Evolutionary conservation across 768 basidiomycete genomes (phyloP).

Genomic region (Pleurotus platypus): DNA sequence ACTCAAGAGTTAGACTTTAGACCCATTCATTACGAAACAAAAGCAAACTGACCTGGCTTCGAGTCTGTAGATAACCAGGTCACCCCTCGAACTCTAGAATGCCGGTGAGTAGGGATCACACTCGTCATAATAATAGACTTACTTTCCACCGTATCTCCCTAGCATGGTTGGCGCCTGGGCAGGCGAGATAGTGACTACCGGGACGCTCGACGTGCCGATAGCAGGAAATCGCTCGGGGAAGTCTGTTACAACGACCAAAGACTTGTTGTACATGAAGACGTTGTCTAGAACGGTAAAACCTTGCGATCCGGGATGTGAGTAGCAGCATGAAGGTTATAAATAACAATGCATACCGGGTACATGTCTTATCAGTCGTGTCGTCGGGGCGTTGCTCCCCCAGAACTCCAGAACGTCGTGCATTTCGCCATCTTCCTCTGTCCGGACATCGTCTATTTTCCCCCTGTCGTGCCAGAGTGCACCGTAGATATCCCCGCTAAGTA

Average conservation of each 20-base stretch:
- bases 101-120: neutral
- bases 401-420: constrained; percentile 51
- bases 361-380: constrained; percentile 57
- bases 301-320: constrained; percentile 21
- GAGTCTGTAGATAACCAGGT: constrained; percentile 63
- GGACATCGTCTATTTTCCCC: constrained; percentile 21
- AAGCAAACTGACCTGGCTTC: constrained; percentile 39
- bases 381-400: constrained; percentile 58
- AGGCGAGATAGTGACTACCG: constrained; percentile 50
- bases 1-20: neutral
- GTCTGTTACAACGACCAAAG: constrained; percentile 74
- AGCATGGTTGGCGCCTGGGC: constrained; percentile 44
- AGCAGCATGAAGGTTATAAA: neutral
- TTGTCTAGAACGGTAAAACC: constrained; percentile 86
- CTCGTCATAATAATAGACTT: constrained; percentile 14
- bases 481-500: constrained; percentile 18
- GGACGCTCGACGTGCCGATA: constrained; percentile 44
- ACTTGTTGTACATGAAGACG: constrained; percentile 68
- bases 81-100: constrained; percentile 57
- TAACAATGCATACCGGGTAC: constrained; percentile 48
- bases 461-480: constrained; percentile 17
- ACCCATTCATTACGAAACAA: neutral
- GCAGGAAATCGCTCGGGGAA: constrained; percentile 58
- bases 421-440: constrained; percentile 24
- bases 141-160: constrained; percentile 55